Base-by-base conservation (phyloP, 2,329 filamentous ascomycete genomes). In the Talaromyces sp. region DNA sequence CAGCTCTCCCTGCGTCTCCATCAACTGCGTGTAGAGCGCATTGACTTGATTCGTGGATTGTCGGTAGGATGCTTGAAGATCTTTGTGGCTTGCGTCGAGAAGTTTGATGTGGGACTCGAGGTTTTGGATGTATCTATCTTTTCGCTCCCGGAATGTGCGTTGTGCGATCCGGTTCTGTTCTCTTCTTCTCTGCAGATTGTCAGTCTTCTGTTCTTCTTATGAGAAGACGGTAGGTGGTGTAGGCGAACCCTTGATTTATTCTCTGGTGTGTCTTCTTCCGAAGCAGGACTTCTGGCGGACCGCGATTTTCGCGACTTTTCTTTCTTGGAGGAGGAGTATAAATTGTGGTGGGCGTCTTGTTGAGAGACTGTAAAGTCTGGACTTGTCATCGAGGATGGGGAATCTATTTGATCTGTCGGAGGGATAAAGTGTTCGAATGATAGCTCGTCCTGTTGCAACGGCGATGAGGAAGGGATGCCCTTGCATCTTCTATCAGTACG, bases 121-220 rank as follows among this genome's bases (percentile, higher is more conserved):
- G 68, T 93, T 89, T 74, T 92, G 92, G 55, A 96, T 76, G 70
- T 96, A 91, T 79, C 88, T 92, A 76, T 96, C 92, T 77, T 95
- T 96, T 65, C 91, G 88, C 75, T 96, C 91, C 59, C 91, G 86
- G 81, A 96, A 96, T 12, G 92, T 92, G 61, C 91, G 86, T 76
- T 96, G 91, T 11, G 91, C 91, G 11, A 91, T 91, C 69, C 91
- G 85, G 68, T 96, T 96, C 74, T 96, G 91, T 9, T 92, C 92
- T 78, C 96, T 96, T n/a, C 64, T 57, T 57, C 64, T 58, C 62
- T 66, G 21, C 55, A 5, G 0, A 11, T 23, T 54, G 8, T 56
- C 2, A 57, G 37, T n/a, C n/a, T n/a, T n/a, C n/a, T n/a, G n/a
- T n/a, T n/a, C n/a, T n/a, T n/a, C n/a, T n/a, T n/a, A n/a, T n/a